These are phyloP conservation scores for Sophora flavescens DNA, from an alignment of 306 rosid genomes.

Conservation along the genomic window DNA sequence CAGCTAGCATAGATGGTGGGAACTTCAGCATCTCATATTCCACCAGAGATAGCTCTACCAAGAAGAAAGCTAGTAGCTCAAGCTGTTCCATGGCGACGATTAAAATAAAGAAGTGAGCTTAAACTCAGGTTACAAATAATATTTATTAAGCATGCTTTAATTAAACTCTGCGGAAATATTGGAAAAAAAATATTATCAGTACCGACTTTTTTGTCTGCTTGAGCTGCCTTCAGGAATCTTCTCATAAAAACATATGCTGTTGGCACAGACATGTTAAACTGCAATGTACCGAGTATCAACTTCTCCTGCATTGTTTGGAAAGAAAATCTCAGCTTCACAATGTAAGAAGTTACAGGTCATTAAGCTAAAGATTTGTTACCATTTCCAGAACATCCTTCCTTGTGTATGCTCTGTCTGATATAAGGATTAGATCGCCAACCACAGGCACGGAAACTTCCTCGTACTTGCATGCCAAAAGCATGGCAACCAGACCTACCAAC, in stretches of 20 bases:
- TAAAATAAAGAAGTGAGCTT: neutral
- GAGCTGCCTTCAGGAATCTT: slow-evolving; percentile 97
- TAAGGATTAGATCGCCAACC: slow-evolving; percentile 83
- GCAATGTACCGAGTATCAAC: slow-evolving; percentile 79
- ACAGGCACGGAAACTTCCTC: slow-evolving; percentile 96
- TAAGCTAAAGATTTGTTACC: slow-evolving; percentile 55
- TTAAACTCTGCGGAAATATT: neutral
- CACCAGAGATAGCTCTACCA: slow-evolving; percentile 87
- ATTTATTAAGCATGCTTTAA: neutral
- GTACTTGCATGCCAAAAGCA: slow-evolving; percentile 98
- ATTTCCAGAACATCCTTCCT: slow-evolving; percentile 82
- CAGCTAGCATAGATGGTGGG: slow-evolving; percentile 83
- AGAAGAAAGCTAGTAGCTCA: slow-evolving; percentile 81
- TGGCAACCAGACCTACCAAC: slow-evolving; percentile 92
- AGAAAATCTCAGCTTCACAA: slow-evolving; percentile 6
- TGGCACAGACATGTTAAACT: slow-evolving; percentile 92
- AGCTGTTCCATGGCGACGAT: slow-evolving; percentile 59
- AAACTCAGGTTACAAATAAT: neutral
- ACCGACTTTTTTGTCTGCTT: slow-evolving; percentile 75
- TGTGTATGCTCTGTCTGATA: slow-evolving; percentile 92
- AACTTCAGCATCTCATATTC: slow-evolving; percentile 89
- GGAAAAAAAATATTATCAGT: neutral
- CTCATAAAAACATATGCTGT: slow-evolving; percentile 82
- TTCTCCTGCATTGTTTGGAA: slow-evolving; percentile 67
- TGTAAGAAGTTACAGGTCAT: neutral